Evolutionary conservation across 345 rosid genomes (phyloP), one percentile per base, ranked within the genome.

Genomic region (Eucalyptus cladocalyx): DNA sequence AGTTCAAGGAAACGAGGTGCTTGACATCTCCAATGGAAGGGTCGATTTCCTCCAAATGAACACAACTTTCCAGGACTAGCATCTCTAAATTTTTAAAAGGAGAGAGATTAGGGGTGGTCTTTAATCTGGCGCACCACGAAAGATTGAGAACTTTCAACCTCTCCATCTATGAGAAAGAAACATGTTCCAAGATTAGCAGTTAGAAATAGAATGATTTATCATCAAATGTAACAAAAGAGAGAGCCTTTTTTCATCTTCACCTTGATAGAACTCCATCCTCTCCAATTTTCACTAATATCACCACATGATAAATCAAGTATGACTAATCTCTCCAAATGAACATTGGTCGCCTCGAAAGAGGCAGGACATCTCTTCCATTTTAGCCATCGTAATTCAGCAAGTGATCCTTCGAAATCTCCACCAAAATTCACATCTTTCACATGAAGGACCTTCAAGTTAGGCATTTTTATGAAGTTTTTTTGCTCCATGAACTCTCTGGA

Each of bases 401-500:
- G 24, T 18, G 42, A 69, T 2, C 2, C 13, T 3, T 34, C 2
- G 0, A 18, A 18, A 17, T 69, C 7, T 69, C 80, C 42, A 69
- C 0, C 43, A 34, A 18, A 34, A 3, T 18, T 1, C 43, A 18
- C 80, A 1, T 4, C 7, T 0, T 2, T 69, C 24, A 18, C 0
- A 34, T 34, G 42, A 18, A 69, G 80, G 80, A 69, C 2, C 40
- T 32, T 32, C 12, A 69, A 2, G 4, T 69, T 5, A 32, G 42
- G 80, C 42, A 32, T 16, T 8, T 0, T n/a, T 32, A 0, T 4
- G 19, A 69, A 69, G 43, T 7, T 34, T 1, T 8, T 2, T 34
- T 2, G 2, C 13, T 17, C 2, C 13, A 69, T 69, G 80, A 69
- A 32, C 24, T 17, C 6, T 6, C 4, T 32, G 0, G 80, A 69